Conservation (phyloP, 805 yeast genomes). For the Cyberlindnera misumaiensis region DNA sequence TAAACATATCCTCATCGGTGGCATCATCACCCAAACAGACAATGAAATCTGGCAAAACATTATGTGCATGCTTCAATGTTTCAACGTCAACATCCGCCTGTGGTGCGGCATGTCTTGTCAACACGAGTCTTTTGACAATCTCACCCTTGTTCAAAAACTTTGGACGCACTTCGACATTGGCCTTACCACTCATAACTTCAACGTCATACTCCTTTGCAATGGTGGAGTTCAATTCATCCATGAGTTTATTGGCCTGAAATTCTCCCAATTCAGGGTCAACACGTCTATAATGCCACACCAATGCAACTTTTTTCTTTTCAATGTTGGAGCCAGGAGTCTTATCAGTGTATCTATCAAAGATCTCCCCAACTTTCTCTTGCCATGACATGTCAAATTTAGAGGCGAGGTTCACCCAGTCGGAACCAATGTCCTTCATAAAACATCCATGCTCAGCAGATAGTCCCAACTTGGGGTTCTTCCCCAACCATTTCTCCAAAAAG, state of each 20-base stretch:
- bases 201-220: slow-evolving; percentile 67
- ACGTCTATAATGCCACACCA: slow-evolving; percentile 96
- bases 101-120: slow-evolving; percentile 52
- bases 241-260: slow-evolving; percentile 73
- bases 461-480: slow-evolving; percentile 57
- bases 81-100: slow-evolving; percentile 34
- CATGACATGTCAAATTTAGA: slow-evolving; percentile 86
- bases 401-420: slow-evolving; percentile 79
- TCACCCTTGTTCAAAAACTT: slow-evolving; percentile 94
- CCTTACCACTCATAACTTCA: slow-evolving; percentile 96
- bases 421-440: slow-evolving; percentile 71
- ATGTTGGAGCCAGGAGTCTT: slow-evolving; percentile 86
- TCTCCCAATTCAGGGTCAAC: slow-evolving; percentile 91
- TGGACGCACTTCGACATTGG: slow-evolving; percentile 96
- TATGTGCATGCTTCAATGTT: slow-evolving; percentile 26
- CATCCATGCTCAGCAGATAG: slow-evolving; percentile 97
- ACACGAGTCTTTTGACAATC: slow-evolving; percentile 74
- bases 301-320: slow-evolving; percentile 86
- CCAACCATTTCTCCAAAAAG: slow-evolving; percentile 85
- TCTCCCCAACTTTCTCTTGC: slow-evolving; percentile 76
- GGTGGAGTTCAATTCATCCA: slow-evolving; percentile 51
- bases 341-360: slow-evolving; percentile 70
- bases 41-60: slow-evolving; percentile 71
- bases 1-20: slow-evolving; percentile 98
- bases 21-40: slow-evolving; percentile 92